Evolutionary conservation across 257 asterid genomes (phyloP), one percentile per base, ranked within the genome.

Genomic region (Nicotiana obtusifolia): DNA sequence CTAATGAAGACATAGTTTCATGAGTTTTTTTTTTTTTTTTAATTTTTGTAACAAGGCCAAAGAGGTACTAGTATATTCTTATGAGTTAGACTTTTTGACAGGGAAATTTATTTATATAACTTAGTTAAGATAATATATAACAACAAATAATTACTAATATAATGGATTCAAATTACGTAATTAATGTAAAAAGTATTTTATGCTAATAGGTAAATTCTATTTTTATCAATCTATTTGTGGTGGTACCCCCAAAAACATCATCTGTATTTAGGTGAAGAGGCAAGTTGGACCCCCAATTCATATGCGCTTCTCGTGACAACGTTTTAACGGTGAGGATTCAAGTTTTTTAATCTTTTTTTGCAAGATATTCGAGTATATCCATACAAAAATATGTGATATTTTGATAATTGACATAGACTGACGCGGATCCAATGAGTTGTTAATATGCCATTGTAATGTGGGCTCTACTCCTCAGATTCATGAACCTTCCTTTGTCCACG

Each of bases 401-500:
- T 60, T 60, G 16, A 60, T 87, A 81, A 86, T 90, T 86, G 88
- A 83, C 83, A 79, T 7, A 2, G 33, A 56, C 90, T 89, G 93
- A 92, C 95, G 97, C 91, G 97, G 96, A 91, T 89, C 95, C 93
- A 76, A 15, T 1, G 2, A 82, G 76, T 84, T 11, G 22, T 56
- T 17, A 56, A 16, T 16, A 16, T 49, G 56, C 82, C 79, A 89
- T 84, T 82, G 64, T 44, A 16, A 65, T 9, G 5, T n/a, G 49
- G 28, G 10, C 68, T 52, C 75, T 19, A 41, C 31, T 11, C 2
- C 53, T 84, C 59, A 76, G 53, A 77, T 75, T 82, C 81, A 13
- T 56, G 41, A 59, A 31, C 35, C 78, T 41, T 71, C 33, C 7
- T 41, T 9, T 1, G 10, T 53, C 78, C 78, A 71, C 78, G 59